A percentile compares a stretch with the other conserved stretches of the same genome.
These are phyloP conservation scores for Vanrija pseudolonga DNA, from an alignment of 1,284 basidiomycete genomes.

Conservation along the genomic window DNA sequence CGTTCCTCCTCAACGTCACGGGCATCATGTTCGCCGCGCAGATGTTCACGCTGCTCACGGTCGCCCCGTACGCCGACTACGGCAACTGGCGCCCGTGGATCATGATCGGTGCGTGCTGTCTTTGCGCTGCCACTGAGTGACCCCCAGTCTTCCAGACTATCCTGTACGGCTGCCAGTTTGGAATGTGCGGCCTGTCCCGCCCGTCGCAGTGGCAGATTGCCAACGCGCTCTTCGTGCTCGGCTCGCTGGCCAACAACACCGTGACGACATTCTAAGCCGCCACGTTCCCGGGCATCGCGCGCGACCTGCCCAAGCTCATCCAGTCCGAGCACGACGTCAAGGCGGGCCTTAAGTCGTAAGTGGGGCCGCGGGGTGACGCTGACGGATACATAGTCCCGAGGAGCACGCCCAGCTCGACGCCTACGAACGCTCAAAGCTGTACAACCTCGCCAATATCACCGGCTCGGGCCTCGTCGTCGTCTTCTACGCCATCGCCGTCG, in stretches of 20 bases:
- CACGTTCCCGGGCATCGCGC: slow-evolving; percentile 10
- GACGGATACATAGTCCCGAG: slow-evolving; percentile 2
- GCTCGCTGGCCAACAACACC: slow-evolving; percentile 7
- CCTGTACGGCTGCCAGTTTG: slow-evolving; percentile 9
- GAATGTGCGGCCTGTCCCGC: slow-evolving; percentile 4
- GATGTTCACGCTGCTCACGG: slow-evolving; percentile 7
- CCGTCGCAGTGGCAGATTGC: slow-evolving; percentile 13
- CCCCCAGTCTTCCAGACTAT: not conserved
- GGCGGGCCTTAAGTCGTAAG: slow-evolving; percentile 7
- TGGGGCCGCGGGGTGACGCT: not conserved
- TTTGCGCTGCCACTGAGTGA: not conserved
- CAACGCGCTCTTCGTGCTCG: slow-evolving; percentile 10
- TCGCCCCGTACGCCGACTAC: slow-evolving; percentile 17
- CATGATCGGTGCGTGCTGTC: slow-evolving; percentile 6
- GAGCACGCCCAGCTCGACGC: slow-evolving; percentile 9
- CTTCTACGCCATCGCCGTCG: slow-evolving; percentile 11
- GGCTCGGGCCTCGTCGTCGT: slow-evolving; percentile 5
- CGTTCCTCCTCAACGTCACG: slow-evolving; percentile 17
- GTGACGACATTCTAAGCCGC: slow-evolving; percentile 12
- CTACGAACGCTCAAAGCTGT: slow-evolving; percentile 14
- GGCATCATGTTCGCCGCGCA: slow-evolving; percentile 22
- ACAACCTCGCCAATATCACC: slow-evolving; percentile 10
- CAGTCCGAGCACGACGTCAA: slow-evolving; percentile 14
- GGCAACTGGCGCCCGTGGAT: slow-evolving; percentile 16
- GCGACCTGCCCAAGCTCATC: slow-evolving; percentile 14